Base-by-base conservation (phyloP, 75 land plant genomes). In the Selaginella tamariscina region DNA sequence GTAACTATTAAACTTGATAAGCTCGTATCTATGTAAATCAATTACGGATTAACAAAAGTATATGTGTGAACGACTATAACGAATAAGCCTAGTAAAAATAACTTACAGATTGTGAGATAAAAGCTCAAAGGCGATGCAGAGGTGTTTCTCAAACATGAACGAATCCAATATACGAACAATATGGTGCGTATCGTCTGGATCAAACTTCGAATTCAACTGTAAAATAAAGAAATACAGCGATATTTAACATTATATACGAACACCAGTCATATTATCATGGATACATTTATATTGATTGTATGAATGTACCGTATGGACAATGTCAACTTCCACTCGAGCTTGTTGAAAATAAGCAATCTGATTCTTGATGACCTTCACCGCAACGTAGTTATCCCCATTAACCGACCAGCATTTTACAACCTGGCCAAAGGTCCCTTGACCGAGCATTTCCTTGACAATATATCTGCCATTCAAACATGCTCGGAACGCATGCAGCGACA, bases 351-450 rank as follows among this genome's bases (percentile, higher is more conserved):
- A 93, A 21, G 99, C 99, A 55, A 82, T 88, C 32, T 83, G 83
- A 55, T 95, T 95, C 65, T 95, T 95, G 0, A 95, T 95, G 5
- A 95, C 70, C 74, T 95, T 95, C 33, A 95, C 87, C 62, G 99
- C 99, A 62, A 87, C 88, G 71, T 66, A 84, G 60, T 67, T 80
- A 62, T 77, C 76, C 0, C 75, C 79, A 68, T 90, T 85, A 5
- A 78, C 57, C 32, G 75, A 67, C 84, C 79, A 90, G 70, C 99
- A 95, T 76, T 84, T 87, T 2, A 83, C 96, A 68, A 95, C 99
- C 68, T 95, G 99, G 56, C 99, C 99, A 80, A 95, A 95, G 27
- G 99, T 90, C 23, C 99, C 99, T 44, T 83, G 91, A 8, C 99
- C 99, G 67, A 95, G 87, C 2, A 90, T 65, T 63, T 95, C 99